phyloP scores from a whole-genome alignment of 176 grass and related monocot genomes.

The Poa annua region DNA sequence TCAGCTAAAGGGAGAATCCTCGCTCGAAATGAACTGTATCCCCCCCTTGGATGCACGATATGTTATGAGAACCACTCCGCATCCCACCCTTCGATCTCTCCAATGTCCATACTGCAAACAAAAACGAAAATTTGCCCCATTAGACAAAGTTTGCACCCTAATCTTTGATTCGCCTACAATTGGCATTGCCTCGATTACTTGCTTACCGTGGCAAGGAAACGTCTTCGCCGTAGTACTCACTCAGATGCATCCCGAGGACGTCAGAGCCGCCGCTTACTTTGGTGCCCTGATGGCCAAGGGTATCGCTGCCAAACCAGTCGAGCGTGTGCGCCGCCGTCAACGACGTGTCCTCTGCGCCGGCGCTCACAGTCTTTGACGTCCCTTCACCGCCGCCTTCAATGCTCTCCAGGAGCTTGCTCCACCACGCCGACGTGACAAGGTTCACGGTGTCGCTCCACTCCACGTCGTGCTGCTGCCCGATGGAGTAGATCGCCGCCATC shows the following conservation, averaged over 20 bases:
- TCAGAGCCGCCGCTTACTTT: slow-evolving; percentile 25
- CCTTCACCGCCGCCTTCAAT: slow-evolving; percentile 49
- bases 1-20: slow-evolving; percentile 36
- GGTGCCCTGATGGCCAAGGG: slow-evolving; percentile 18
- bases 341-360: background rate
- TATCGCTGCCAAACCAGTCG: background rate
- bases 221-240: slow-evolving; percentile 45
- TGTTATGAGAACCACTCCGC: slow-evolving; percentile 65
- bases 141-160: background rate
- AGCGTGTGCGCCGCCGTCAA: background rate
- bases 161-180: background rate
- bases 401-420: slow-evolving; percentile 84
- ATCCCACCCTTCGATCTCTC: slow-evolving; percentile 84
- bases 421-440: slow-evolving; percentile 81
- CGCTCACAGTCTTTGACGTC: background rate
- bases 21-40: slow-evolving; percentile 16
- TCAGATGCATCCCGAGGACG: slow-evolving; percentile 43
- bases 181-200: background rate
- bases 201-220: slow-evolving; percentile 70
- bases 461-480: slow-evolving; percentile 80
- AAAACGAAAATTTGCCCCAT: slow-evolving; percentile 5
- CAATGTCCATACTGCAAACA: slow-evolving; percentile 53
- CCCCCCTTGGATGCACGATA: background rate
- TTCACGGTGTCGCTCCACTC: slow-evolving; percentile 92
- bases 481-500: slow-evolving; percentile 76